Base-by-base conservation (phyloP, 371 early-diverging fungal species). In the Rhizopus arrhizus region DNA sequence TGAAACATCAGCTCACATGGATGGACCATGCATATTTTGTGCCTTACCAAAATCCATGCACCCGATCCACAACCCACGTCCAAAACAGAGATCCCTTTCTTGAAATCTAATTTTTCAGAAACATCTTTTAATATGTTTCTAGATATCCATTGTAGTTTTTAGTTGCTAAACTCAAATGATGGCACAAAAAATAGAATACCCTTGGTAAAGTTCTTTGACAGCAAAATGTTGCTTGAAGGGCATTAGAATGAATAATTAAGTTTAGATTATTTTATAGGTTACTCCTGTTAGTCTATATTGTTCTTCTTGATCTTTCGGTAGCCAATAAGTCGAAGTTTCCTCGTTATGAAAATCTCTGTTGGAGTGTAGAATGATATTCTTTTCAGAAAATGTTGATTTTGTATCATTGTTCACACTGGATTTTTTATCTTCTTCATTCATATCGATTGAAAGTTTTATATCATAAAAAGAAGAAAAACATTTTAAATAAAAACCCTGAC, bases 1-100 rank as follows among this genome's bases (percentile, higher is more conserved):
- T 38, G 15, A 31, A 34, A 29, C 12, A n/a, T 22, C 8, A 62
- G 59, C 77, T 64, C 76, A 57, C 32, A 75, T 61, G 78, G 8
- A 5, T 36, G 0, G 22, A 1, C 22, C 11, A 36, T 9, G 0
- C 0, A 36, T 36, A 1, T 22, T 22, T 22, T 22, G 6, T 9
- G 35, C 43, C 28, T 49, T 51, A 65, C 65, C 65, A 43, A 54
- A 10, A 58, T 36, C 41, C 78, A 78, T 32, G 75, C 75, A 38
- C 78, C 78, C 15, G 75, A 61, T 28, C 78, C 78, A 70, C 71
- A 67, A 0, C 78, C 78, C n/a, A 74, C 67, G 38, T 78, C 78
- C 2, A 78, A 43, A 7, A 74, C 68, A 7, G 46, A 12, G 1
- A 49, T 31, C 4, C 61, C 61, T 8, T 59, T 46, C 7, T 59